Conservation (phyloP, 164 flowering plant genomes). For the Sextonia rubra region DNA sequence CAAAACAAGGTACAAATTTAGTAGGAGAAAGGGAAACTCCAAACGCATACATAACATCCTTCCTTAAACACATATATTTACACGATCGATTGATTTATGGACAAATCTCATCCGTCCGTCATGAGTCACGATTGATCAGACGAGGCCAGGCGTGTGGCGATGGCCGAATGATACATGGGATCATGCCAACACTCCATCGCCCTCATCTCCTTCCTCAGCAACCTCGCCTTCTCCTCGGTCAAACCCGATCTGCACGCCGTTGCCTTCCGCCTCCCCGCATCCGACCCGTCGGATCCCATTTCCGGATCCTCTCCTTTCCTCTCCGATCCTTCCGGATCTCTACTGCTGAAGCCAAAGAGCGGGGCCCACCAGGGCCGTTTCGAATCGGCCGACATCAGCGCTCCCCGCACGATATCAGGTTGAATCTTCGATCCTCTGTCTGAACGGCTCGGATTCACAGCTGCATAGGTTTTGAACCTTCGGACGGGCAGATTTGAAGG, state of each 20-base stretch:
- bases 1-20: no score
- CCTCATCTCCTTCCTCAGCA: slow-evolving; percentile 7
- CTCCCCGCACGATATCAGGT: neutral
- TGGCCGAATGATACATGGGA: slow-evolving; percentile 12
- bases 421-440: neutral
- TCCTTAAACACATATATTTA: neutral
- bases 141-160: slow-evolving; percentile 10
- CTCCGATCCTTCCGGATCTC: neutral
- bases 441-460: neutral
- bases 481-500: neutral
- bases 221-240: slow-evolving; percentile 13
- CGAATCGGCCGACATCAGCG: slow-evolving; percentile 7
- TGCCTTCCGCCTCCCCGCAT: neutral
- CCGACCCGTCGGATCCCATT: no score
- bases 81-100: neutral
- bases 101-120: neutral
- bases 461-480: neutral
- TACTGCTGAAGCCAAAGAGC: neutral
- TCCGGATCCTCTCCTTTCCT: neutral
- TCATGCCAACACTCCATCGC: slow-evolving; percentile 12
- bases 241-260: slow-evolving; percentile 3
- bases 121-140: slow-evolving; percentile 1
- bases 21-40: neutral
- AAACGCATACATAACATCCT: neutral
- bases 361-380: slow-evolving; percentile 15